Base-by-base conservation (phyloP, 257 asterid species). In the Ligustrum vulgare region DNA sequence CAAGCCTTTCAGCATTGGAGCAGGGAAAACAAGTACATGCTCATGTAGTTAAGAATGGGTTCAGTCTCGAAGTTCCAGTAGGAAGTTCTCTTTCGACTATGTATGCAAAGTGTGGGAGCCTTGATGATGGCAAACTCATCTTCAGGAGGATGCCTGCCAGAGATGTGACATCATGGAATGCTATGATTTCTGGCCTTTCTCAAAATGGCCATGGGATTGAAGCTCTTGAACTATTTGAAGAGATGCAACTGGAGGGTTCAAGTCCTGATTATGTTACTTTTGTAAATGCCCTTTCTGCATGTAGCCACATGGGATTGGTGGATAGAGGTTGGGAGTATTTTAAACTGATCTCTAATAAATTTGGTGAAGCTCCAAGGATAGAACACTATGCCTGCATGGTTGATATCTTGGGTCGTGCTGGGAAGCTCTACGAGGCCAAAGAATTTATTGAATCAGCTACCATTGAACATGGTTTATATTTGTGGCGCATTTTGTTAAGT, bases 331-430 rank as follows among this genome's bases (percentile, higher is more conserved):
- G 88, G 84, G 84, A 79, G 72, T 87, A 87, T 82, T 93, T 93
- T 60, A 79, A 75, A 25, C 76, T 70, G 83, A 93, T 93, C 91
- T 73, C 86, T 2, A 70, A 73, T 34, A 83, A 89, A 66, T 91
- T 87, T 56, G 85, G 86, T 32, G n/a, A 91, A 22, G 80, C 49
- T 10, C 95, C 91, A 6, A 72, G 82, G 49, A 73, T 90, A 8
- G 98, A 91, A 77, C 97, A 93, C 79, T 85, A 89, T 22, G 97
- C 98, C 0, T 93, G 97, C 78, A 88, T 93, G 96, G 98, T 93
- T 20, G 98, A 93, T 87, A 77, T 87, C 73, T 79, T 93, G 58
- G 92, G 96, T 47, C 94, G 98, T 73, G 97, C 97, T 10, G 98
- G 98, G 68, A 84, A 84, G 85, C 94, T 93, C 39, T 45, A 58